Conservation (phyloP, 345 rosid genomes). For the Brassica cretica region DNA sequence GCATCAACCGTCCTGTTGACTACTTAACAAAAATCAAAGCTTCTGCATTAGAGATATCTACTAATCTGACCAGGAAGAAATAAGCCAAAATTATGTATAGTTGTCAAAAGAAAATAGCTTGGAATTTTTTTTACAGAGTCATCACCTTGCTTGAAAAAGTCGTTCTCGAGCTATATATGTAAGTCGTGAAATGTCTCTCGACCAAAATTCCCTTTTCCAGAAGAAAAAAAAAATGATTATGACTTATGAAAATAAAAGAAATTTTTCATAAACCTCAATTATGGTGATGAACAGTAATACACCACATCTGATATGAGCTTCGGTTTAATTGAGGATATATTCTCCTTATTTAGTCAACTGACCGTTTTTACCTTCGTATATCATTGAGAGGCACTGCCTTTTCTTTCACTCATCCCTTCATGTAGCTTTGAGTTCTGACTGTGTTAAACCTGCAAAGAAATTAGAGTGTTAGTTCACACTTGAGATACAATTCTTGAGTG, state of each 20-base stretch:
- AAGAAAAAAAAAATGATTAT: neutral
- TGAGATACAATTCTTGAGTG: neutral
- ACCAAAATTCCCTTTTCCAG: conserved; percentile 45
- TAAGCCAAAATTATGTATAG: conserved; percentile 13
- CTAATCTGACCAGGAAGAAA: conserved; percentile 47
- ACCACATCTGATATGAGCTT: neutral
- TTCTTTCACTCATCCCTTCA: too few relatives aligned
- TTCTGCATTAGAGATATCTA: conserved; percentile 57
- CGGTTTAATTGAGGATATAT: neutral
- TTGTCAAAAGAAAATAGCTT: neutral
- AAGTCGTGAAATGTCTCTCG: conserved; percentile 62
- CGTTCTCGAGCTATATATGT: conserved; percentile 55
- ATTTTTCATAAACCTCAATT: too few relatives aligned
- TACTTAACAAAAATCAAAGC: conserved; percentile 68
- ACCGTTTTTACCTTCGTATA: neutral
- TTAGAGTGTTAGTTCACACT: neutral
- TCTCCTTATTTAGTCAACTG: neutral
- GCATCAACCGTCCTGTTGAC: conserved; percentile 45
- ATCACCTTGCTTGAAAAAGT: conserved; percentile 60
- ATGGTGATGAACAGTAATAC: too few relatives aligned
- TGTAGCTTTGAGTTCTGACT: too few relatives aligned
- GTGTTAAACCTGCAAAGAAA: neutral
- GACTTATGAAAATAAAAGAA: too few relatives aligned
- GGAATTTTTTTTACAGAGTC: neutral
- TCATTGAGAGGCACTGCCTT: too few relatives aligned